Evolutionary conservation across 805 yeast genomes (phyloP), one percentile per base, ranked within the genome.

Genomic region (Schwanniomyces pseudopolymorphus): DNA sequence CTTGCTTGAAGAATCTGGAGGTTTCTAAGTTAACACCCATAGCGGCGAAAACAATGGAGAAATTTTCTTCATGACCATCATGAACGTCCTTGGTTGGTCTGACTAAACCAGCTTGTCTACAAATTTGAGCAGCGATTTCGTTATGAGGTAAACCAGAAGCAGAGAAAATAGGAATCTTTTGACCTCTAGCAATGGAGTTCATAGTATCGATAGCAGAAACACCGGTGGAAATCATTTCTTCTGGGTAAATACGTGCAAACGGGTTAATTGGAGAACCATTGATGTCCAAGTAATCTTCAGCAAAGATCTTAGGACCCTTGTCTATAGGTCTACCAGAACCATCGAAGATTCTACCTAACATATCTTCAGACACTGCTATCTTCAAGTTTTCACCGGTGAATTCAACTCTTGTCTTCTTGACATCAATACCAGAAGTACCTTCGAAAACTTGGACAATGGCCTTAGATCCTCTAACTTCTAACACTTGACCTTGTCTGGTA

Each of bases 171-270:
- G 99, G 99, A 68, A 94, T 94, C 77, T 94, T 94, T 77, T 94
- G 99, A 58, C 99, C 99, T 81, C 99, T 89, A 50, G 99, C 99
- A 79, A 94, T 94, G 38, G 99, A 92, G 75, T 94, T 95, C 99
- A 94, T 94, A 47, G 97, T 91, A 70, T 94, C 99, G 65, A 94
- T 94, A 42, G 99, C 97, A 41, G 97, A 91, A 54, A 94, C 80
- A 81, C 99, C 99, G 16, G 99, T 95, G 44, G 97, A 90, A 60
- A 94, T 94, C 99, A 94, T 94, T 77, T 94, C 99, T 78, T 94
- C 99, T 25, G 99, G 99, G 69, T 95, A 95, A 59, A 94, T 94
- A 75, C 99, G 91, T 38, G 97, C 96, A 69, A 74, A 94, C 45
- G 99, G 99, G 67, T 94, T 94, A 71, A 94, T 94, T 63, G 99